Evolutionary conservation across 2,329 filamentous ascomycete species (phyloP).

Genomic region (Pseudogymnoascus pannorum): DNA sequence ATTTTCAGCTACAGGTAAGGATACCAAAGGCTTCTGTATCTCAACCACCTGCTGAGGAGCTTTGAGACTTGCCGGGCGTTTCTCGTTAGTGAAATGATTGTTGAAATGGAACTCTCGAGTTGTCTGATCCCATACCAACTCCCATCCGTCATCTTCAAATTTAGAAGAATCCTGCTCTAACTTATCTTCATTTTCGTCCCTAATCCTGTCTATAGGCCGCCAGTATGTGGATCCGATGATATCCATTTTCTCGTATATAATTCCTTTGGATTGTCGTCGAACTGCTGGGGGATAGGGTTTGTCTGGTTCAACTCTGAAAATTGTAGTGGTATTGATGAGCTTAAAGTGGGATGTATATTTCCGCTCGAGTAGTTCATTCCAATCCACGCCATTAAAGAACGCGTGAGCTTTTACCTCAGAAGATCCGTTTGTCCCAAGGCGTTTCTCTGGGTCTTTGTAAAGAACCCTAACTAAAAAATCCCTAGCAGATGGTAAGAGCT

Average conservation of each 20-base stretch:
- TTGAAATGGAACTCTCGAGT: not conserved
- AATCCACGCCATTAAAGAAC: conserved; percentile 96
- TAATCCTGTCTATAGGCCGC: not conserved
- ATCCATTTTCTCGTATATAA: not conserved
- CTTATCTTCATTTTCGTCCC: not conserved
- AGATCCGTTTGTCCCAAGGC: conserved; percentile 81
- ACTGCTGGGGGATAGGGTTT: not conserved
- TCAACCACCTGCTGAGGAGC: not conserved
- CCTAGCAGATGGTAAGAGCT: conserved; percentile 82
- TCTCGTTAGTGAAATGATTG: not conserved
- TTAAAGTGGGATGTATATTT: conserved; percentile 97
- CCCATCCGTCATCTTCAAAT: not conserved
- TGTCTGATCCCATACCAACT: not conserved
- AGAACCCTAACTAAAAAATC: conserved; percentile 80
- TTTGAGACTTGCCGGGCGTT: not conserved
- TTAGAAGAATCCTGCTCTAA: not conserved
- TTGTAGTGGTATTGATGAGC: conserved; percentile 47
- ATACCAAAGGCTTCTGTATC: not conserved
- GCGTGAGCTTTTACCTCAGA: conserved; percentile 95
- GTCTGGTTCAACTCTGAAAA: not conserved
- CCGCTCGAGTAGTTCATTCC: conserved; percentile 87
- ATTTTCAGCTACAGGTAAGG: not conserved
- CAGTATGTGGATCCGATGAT: not conserved
- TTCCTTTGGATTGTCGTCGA: not conserved
- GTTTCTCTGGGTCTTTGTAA: conserved; percentile 79